Percentiles rank a stretch among this genome's conserved stretches.
phyloP scores from a whole-genome alignment of 441 rosid genomes.

The Metrosideros polymorpha region DNA sequence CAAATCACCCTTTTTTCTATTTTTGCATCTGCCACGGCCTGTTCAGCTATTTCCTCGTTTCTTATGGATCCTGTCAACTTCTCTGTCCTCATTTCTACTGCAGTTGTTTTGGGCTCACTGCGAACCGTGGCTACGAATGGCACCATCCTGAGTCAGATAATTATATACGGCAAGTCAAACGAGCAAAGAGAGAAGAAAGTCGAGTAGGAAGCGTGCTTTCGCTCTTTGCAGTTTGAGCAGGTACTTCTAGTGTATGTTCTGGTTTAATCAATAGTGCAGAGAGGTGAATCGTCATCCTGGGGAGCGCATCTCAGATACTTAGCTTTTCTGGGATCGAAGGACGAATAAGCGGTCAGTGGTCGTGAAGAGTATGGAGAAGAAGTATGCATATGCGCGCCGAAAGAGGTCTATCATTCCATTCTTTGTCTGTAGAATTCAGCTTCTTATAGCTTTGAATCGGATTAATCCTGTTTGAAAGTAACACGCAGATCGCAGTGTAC shows the following conservation, averaged over 20 bases:
- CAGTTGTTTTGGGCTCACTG: slow-evolving; percentile 70
- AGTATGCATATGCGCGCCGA: not conserved
- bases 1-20: not conserved
- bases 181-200: slow-evolving; percentile 54
- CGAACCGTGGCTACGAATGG: slow-evolving; percentile 67
- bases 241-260: not conserved
- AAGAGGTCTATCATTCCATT: not conserved
- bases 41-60: not conserved
- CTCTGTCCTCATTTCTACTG: slow-evolving; percentile 16
- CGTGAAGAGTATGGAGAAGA: not conserved
- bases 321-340: not conserved
- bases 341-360: not conserved
- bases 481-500: not conserved
- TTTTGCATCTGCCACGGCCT: not conserved
- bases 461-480: not conserved
- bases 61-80: not conserved
- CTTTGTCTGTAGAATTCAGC: not conserved
- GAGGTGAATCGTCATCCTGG: not conserved
- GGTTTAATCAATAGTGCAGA: not conserved
- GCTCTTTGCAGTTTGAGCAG: not conserved
- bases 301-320: not conserved
- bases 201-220: slow-evolving; percentile 6
- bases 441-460: not conserved
- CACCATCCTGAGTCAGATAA: slow-evolving; percentile 72
- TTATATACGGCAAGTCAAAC: slow-evolving; percentile 42